Conservation (phyloP, 768 basidiomycete species). For the Galerina sulciceps region DNA sequence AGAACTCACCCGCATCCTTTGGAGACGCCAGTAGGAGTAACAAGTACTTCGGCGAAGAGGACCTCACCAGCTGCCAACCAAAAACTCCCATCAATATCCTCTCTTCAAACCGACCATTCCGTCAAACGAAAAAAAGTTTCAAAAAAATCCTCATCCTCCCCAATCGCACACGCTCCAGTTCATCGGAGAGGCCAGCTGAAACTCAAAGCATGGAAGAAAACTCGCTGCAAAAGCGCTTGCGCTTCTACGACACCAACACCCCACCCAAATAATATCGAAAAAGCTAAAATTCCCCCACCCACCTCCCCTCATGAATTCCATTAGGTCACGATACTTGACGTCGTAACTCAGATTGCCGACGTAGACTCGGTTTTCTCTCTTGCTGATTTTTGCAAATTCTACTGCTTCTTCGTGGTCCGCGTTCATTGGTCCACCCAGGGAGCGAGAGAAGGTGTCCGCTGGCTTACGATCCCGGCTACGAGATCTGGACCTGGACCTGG, state of each 20-base stretch:
- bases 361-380: constrained; percentile 98
- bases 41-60: constrained; percentile 98
- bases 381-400: constrained; percentile 94
- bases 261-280: constrained; percentile 28
- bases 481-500: constrained; percentile 61
- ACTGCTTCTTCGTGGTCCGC: constrained; percentile 92
- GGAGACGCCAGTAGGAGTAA: constrained; percentile 94
- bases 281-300: constrained; percentile 75
- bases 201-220: constrained; percentile 7
- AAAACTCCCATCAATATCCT: constrained; percentile 96
- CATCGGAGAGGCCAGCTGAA: constrained; percentile 34
- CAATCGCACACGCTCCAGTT: constrained; percentile 45
- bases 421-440: constrained; percentile 88
- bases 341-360: constrained; percentile 99
- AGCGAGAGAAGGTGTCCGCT: constrained; percentile 72
- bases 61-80: constrained; percentile 98
- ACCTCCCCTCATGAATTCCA: constrained; percentile 99
- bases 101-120: constrained; percentile 63
- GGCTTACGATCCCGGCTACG: constrained; percentile 68
- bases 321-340: constrained; percentile 97
- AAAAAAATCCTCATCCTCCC: constrained; percentile 44
- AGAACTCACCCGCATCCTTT: constrained; percentile 95
- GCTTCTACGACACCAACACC: constrained; percentile 23
- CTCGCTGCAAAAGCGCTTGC: constrained; percentile 8
- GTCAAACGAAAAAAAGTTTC: constrained; percentile 45